Percentiles rank a stretch among this genome's conserved stretches.
These are phyloP conservation scores for Dipodascopsis uninucleata DNA, from an alignment of 805 yeast species.

Conservation along the genomic window DNA sequence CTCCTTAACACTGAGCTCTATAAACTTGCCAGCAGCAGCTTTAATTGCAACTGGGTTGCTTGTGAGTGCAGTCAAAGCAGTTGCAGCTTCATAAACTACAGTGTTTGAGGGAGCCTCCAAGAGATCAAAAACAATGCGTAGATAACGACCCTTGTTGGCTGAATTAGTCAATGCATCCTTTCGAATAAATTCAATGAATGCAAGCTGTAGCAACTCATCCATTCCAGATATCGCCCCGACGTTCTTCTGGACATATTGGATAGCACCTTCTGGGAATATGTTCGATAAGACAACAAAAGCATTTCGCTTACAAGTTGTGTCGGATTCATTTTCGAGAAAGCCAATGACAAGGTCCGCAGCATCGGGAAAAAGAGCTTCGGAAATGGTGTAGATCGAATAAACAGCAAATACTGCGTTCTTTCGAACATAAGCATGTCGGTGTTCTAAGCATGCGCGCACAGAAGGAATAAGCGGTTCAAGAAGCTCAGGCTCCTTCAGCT, in stretches of 20 bases:
- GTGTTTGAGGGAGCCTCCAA: constrained; percentile 64
- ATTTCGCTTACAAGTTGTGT: constrained; percentile 90
- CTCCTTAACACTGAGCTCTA: constrained; percentile 85
- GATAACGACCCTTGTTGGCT: constrained; percentile 64
- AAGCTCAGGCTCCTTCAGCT: constrained; percentile 86
- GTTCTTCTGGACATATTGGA: constrained; percentile 73
- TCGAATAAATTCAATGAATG: constrained; percentile 87
- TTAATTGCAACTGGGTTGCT: constrained; percentile 62
- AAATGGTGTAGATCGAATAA: constrained; percentile 71
- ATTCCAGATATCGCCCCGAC: constrained; percentile 55
- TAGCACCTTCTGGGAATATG: constrained; percentile 79
- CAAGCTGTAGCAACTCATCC: constrained; percentile 82
- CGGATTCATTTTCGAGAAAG: constrained; percentile 77
- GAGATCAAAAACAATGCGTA: constrained; percentile 66
- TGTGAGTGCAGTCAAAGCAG: constrained; percentile 60
- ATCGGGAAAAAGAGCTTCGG: constrained; percentile 88
- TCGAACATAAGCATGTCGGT: constrained; percentile 96
- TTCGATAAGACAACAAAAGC: constrained; percentile 86
- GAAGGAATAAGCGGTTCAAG: constrained; percentile 94
- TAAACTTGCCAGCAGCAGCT: constrained; percentile 78
- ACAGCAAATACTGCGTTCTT: constrained; percentile 95
- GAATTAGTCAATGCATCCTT: constrained; percentile 67
- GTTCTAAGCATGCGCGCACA: constrained; percentile 84
- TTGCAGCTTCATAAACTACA: constrained; percentile 89
- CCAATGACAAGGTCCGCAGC: constrained; percentile 79